Base-by-base conservation (phyloP, 1,139 yeast genomes). In the Geotrichum restrictum region DNA sequence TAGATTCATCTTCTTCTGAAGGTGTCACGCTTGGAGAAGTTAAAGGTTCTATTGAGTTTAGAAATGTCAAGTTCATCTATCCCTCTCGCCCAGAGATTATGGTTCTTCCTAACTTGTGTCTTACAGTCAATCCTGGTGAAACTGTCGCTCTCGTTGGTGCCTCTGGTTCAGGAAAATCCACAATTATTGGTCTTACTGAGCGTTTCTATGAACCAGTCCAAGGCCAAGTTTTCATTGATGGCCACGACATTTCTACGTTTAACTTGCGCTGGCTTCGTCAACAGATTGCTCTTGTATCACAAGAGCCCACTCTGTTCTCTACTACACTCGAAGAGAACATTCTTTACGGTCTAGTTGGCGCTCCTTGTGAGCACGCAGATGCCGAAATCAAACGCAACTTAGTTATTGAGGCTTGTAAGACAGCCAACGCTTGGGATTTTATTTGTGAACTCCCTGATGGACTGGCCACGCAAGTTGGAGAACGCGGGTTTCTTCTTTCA, bases 131-230 rank as follows among this genome's bases (percentile, higher is more conserved):
- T 10, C 79, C 86, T 3, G 89, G 93, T 16, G 83, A 88, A 51
- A 87, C 88, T 54, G 82, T 93, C 5, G 93, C 96, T 64, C 77
- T 89, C 51, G 96, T 88, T 16, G 97, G 97, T 0, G 88, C 93
- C 14, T 85, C 95, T 18, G 97, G 97, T 0, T 83, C 93, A 54
- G 97, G 97, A 19, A 89, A 89, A 65, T 85, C 95, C 3, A 89
- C 97, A 0, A 78, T 89, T 37, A 85, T 91, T 1, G 80, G 88
- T 6, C 70, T 89, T 47, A 69, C 89, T 21, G 74, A 88, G 57
- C 76, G 96, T 51, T 81, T 86, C 54, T 88, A 88, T 66, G 75
- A 75, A 43, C 75, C 77, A 1, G 76, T 79, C 53, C 66, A 76
- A 1, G 96, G 97, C 18, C 67, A 72, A 19, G 81, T 89, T 37